A percentile compares a stretch with the other conserved stretches of the same genome.
Conservation (phyloP, 257 asterid genomes). For the Leptodermis oblonga region DNA sequence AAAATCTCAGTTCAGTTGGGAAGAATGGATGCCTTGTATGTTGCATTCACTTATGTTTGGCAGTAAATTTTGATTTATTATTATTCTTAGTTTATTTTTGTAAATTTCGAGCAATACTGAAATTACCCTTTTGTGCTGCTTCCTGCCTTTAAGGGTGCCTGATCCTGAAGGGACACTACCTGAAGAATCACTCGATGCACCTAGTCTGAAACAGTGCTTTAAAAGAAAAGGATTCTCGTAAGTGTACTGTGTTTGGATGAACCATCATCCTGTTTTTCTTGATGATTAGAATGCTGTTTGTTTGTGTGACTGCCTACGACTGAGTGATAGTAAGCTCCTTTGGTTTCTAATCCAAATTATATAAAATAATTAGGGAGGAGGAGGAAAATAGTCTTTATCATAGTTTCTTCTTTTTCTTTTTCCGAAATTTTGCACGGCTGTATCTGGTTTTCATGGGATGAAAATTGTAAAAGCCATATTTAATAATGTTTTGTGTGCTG, state of each 20-base stretch:
- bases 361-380: not conserved
- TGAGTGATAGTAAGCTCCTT: not conserved
- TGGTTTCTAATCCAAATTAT: not conserved
- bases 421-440: not conserved
- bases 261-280: conserved; percentile 4
- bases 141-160: conserved; percentile 47
- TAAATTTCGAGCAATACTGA: not conserved
- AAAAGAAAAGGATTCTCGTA: conserved; percentile 84
- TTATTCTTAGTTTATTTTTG: not conserved
- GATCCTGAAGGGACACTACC: conserved; percentile 95
- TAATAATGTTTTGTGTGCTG: not conserved
- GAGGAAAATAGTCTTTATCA: not conserved
- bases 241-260: conserved; percentile 37
- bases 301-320: not conserved
- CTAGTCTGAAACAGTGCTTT: conserved; percentile 59
- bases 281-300: not conserved
- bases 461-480: not conserved
- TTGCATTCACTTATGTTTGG: conserved; percentile 10
- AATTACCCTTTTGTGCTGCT: not conserved
- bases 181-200: conserved; percentile 68
- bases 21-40: conserved; percentile 68
- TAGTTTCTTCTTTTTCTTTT: not conserved
- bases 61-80: no score
- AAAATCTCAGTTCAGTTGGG: conserved; percentile 63
- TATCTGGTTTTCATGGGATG: conserved; percentile 4